A percentile compares a stretch with the other conserved stretches of the same genome.
Conservation (phyloP, 2,329 filamentous ascomycete genomes). For the Fusarium nygamai region DNA sequence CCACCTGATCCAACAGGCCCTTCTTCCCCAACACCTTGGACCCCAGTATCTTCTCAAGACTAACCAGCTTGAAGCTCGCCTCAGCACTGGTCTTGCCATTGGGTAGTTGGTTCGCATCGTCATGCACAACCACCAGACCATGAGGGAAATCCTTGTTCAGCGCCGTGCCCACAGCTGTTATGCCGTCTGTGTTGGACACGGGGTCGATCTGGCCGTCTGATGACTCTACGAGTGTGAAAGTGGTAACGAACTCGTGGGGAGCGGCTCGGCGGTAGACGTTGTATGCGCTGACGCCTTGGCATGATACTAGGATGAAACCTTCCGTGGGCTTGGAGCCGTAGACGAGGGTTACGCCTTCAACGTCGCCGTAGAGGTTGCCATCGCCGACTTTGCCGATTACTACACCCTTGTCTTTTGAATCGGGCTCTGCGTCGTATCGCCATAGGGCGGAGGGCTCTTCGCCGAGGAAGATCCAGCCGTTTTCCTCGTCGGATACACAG, state of each 20-base stretch:
- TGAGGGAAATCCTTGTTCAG: conserved; percentile 54
- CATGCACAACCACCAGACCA: conserved; percentile 61
- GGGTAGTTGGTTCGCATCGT: conserved; percentile 62
- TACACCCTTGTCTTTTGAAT: conserved; percentile 48
- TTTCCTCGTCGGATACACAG: conserved; percentile 62
- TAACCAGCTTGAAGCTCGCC: conserved; percentile 62
- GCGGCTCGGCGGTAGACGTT: conserved; percentile 59
- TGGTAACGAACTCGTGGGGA: conserved; percentile 60
- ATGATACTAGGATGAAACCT: conserved; percentile 63
- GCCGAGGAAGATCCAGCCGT: conserved; percentile 61
- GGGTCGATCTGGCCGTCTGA: conserved; percentile 55
- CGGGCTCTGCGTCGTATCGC: conserved; percentile 62
- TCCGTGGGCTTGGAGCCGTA: conserved; percentile 54
- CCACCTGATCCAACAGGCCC: conserved; percentile 48
- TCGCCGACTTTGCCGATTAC: conserved; percentile 57
- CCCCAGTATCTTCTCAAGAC: conserved; percentile 52
- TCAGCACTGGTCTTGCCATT: conserved; percentile 56
- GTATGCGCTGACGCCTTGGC: conserved; percentile 63
- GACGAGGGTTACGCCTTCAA: conserved; percentile 64
- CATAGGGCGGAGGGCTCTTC: conserved; percentile 63
- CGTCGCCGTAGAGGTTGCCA: conserved; percentile 59
- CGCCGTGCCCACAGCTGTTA: conserved; percentile 56
- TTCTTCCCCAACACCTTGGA: conserved; percentile 38
- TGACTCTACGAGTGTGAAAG: conserved; percentile 58
- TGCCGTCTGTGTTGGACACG: conserved; percentile 64